A percentile compares a stretch with the other conserved stretches of the same genome.
Conservation (phyloP, 1,284 basidiomycete species). For the Pseudozyma sp. region DNA sequence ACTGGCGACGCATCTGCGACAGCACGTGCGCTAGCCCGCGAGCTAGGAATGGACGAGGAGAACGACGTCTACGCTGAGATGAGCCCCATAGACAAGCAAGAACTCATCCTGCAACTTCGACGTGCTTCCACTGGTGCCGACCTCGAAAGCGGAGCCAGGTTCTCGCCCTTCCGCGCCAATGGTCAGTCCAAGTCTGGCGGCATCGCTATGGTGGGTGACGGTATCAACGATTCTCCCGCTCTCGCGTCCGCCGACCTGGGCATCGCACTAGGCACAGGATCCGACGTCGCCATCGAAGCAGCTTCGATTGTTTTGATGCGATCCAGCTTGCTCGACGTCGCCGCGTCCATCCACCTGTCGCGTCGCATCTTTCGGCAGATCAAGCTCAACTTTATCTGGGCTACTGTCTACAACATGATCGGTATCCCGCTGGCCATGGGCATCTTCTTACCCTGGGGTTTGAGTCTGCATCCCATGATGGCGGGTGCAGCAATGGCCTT, state of each 20-base stretch:
- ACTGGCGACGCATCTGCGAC: constrained; percentile 64
- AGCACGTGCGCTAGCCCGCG: constrained; percentile 58
- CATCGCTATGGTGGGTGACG: constrained; percentile 86
- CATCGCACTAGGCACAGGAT: constrained; percentile 93
- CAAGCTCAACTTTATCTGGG: constrained; percentile 72
- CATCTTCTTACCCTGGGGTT: constrained; percentile 87
- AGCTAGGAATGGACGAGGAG: constrained; percentile 56
- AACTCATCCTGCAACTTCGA: constrained; percentile 69
- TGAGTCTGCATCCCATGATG: constrained; percentile 97
- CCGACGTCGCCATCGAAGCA: constrained; percentile 96
- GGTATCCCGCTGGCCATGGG: constrained; percentile 99
- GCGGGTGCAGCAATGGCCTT: constrained; percentile 98
- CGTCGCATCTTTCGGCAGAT: constrained; percentile 90
- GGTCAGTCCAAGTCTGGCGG: constrained; percentile 37
- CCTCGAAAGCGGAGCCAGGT: constrained; percentile 29
- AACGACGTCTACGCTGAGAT: constrained; percentile 61
- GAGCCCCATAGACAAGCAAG: constrained; percentile 65
- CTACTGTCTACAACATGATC: constrained; percentile 81
- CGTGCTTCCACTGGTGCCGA: constrained; percentile 50
- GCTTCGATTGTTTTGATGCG: constrained; percentile 98
- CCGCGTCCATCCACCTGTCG: constrained; percentile 92
- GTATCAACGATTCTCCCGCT: constrained; percentile 98
- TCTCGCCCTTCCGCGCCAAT: constrained; percentile 22
- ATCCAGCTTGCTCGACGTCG: constrained; percentile 93
- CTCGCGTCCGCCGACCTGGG: constrained; percentile 94